phyloP scores from a whole-genome alignment of 1,284 basidiomycete species.

The Cryptococcus sp. region DNA sequence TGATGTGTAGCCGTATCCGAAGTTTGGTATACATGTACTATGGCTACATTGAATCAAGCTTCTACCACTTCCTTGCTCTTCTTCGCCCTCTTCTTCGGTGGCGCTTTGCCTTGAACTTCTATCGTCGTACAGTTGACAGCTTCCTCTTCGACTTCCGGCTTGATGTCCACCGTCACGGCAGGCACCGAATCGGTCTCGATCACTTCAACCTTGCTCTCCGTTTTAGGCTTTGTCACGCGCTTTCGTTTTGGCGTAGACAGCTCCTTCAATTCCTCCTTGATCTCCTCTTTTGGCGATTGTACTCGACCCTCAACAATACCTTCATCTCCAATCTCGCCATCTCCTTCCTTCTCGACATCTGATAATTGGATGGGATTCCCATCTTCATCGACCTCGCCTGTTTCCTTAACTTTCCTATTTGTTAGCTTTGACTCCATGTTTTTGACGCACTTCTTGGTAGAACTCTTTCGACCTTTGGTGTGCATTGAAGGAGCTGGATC shows the following conservation, averaged over 20 bases:
- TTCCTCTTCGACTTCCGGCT: constrained; percentile 2
- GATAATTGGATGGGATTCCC: constrained; percentile 43
- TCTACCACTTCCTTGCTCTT: constrained; percentile 1
- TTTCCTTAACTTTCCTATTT: constrained; percentile 42
- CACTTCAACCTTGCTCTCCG: constrained; percentile 8
- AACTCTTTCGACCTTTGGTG: constrained; percentile 37
- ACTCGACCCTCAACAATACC: constrained; percentile 13
- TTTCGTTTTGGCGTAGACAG: neutral
- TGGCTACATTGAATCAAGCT: too few relatives aligned
- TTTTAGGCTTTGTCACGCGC: neutral
- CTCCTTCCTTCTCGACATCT: constrained; percentile 45
- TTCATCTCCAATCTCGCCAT: constrained; percentile 34
- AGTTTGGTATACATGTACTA: too few relatives aligned
- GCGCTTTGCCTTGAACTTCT: constrained; percentile 1
- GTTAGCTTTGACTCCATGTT: constrained; percentile 2
- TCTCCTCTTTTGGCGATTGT: constrained; percentile 22
- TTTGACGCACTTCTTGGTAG: constrained; percentile 26
- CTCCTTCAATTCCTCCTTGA: constrained; percentile 35
- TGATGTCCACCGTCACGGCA: constrained; percentile 4
- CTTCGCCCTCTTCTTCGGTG: constrained; percentile 10
- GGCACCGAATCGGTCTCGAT: constrained; percentile 3
- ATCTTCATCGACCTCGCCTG: constrained; percentile 48
- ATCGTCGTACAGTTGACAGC: constrained; percentile 10
- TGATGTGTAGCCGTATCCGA: too few relatives aligned
- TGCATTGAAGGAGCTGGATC: constrained; percentile 37